Conservation (phyloP, 2,329 filamentous ascomycete genomes). For the Fusarium metavorans region DNA sequence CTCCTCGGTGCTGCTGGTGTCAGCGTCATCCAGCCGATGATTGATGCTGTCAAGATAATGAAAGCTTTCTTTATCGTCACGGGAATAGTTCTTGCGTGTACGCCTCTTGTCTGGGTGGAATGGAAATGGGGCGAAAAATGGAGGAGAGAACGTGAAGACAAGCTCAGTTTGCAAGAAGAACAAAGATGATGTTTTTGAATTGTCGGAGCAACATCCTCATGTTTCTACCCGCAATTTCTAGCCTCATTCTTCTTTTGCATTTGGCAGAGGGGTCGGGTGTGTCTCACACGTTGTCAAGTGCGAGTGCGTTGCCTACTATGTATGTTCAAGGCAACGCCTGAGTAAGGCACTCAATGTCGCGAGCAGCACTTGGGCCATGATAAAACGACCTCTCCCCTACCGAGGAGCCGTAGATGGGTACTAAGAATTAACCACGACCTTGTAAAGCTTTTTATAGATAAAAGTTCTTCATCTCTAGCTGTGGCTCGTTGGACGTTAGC, state of each 20-base stretch:
- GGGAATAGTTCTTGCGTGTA: neutral
- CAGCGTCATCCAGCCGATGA: slow-evolving; percentile 21
- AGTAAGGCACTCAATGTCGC: too few relatives aligned
- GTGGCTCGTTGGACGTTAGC: too few relatives aligned
- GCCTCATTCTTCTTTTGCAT: neutral
- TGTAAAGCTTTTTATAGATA: too few relatives aligned
- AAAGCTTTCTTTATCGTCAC: slow-evolving; percentile 10
- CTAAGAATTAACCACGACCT: too few relatives aligned
- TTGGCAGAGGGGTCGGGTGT: too few relatives aligned
- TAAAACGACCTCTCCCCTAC: too few relatives aligned
- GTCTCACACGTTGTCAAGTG: too few relatives aligned
- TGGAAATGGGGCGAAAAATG: neutral
- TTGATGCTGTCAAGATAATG: slow-evolving; percentile 7
- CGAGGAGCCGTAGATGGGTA: too few relatives aligned
- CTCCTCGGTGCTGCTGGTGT: slow-evolving; percentile 47
- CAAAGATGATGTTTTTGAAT: neutral
- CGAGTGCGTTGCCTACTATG: too few relatives aligned
- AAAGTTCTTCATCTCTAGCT: too few relatives aligned
- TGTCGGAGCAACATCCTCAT: neutral
- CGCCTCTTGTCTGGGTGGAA: slow-evolving; percentile 10
- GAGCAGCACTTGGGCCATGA: too few relatives aligned
- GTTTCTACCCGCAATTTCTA: neutral
- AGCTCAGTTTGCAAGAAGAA: neutral
- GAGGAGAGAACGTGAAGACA: neutral
- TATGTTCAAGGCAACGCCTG: too few relatives aligned